These are phyloP conservation scores for Ligustrum vulgare DNA, from an alignment of 257 asterid genomes.

Conservation along the genomic window DNA sequence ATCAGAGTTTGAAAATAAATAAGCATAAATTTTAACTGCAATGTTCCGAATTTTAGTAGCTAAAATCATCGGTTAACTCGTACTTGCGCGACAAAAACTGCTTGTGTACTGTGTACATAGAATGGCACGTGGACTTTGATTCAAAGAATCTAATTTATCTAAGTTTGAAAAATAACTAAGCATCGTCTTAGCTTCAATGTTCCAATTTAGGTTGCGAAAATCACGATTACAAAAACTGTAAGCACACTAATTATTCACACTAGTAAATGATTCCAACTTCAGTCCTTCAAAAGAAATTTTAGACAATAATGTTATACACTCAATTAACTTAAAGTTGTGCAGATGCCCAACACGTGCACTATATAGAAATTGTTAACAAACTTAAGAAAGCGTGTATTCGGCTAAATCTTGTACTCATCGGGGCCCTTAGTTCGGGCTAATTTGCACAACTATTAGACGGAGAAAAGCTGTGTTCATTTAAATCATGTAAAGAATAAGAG, in stretches of 20 bases:
- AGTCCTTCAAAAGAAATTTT: neutral
- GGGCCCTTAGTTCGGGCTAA: neutral
- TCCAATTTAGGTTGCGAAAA: conserved; percentile 14
- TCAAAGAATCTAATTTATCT: no score
- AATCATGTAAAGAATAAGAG: neutral
- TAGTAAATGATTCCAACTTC: neutral
- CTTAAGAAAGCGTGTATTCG: neutral
- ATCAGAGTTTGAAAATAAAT: neutral
- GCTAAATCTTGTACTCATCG: no score
- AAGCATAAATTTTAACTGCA: no score
- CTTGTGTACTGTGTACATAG: no score
- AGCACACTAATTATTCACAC: neutral
- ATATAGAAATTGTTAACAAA: neutral
- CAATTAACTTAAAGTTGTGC: conserved; percentile 6
- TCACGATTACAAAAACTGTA: neutral
- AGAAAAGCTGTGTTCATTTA: conserved; percentile 4
- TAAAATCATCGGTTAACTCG: no score
- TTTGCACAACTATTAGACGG: neutral
- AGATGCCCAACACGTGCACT: neutral
- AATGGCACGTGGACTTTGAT: no score
- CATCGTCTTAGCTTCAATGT: conserved; percentile 1
- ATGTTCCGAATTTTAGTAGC: no score
- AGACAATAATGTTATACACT: conserved; percentile 11
- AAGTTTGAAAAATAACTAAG: conserved; percentile 15
- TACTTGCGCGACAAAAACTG: no score